A percentile compares a stretch with the other conserved stretches of the same genome.
Evolutionary conservation across 1,284 basidiomycete genomes (phyloP).

Genomic region (Volvariella volvacea): DNA sequence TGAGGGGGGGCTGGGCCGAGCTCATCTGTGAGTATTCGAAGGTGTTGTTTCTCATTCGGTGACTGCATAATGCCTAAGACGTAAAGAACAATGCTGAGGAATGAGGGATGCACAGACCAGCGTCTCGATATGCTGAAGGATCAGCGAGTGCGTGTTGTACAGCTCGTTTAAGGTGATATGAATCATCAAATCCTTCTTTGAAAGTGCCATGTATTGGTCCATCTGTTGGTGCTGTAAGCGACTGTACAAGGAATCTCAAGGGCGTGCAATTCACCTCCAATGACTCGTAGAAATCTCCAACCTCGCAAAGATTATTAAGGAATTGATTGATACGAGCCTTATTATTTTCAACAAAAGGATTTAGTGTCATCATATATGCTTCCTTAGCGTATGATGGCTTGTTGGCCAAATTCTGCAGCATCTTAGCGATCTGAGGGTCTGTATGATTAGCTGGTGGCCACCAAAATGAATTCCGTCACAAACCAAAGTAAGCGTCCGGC

Average conservation of each 20-base stretch:
- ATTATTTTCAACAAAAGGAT: constrained; percentile 98
- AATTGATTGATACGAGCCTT: constrained; percentile 97
- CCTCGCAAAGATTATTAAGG: constrained; percentile 94
- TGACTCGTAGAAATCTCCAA: constrained; percentile 98
- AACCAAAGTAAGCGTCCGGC: constrained; percentile 91
- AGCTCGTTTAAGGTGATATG: constrained; percentile 99
- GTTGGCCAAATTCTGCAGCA: constrained; percentile 98
- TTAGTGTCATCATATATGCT: constrained; percentile 96
- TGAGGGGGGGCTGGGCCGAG: constrained; percentile 89
- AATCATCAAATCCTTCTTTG: constrained; percentile 97
- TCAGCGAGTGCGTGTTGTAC: constrained; percentile 95
- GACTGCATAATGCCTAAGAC: constrained; percentile 46
- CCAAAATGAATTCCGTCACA: constrained; percentile 8
- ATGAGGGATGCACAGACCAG: constrained; percentile 51
- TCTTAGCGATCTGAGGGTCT: constrained; percentile 91
- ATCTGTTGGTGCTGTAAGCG: constrained; percentile 47
- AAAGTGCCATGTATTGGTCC: constrained; percentile 99
- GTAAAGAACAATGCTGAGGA: background rate
- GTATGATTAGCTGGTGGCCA: background rate
- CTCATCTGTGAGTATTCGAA: constrained; percentile 94
- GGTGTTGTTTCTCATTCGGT: constrained; percentile 94
- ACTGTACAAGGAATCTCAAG: constrained; percentile 6
- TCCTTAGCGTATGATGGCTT: constrained; percentile 98
- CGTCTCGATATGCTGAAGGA: constrained; percentile 92
- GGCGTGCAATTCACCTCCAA: constrained; percentile 65